Evolutionary conservation across 345 rosid species (phyloP).

Genomic region (Gossypium longicalyx): DNA sequence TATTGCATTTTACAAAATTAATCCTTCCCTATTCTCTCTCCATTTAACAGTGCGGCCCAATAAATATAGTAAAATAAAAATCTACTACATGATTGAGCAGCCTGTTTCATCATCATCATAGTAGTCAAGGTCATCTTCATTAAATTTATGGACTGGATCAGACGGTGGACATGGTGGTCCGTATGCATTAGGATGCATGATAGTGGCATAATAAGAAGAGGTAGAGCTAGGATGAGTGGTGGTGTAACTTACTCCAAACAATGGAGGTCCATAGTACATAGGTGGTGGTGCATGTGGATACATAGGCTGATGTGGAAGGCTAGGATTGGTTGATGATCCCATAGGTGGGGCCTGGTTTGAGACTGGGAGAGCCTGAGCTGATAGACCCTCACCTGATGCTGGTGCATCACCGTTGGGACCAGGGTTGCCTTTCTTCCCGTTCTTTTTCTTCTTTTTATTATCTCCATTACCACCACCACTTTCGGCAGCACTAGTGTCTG

Average conservation of each 20-base stretch:
- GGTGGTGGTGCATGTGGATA: constrained; percentile 16
- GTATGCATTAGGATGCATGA: constrained; percentile 21
- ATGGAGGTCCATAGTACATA: constrained; percentile 30
- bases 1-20: constrained; percentile 12
- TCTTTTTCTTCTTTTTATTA: constrained; percentile 43
- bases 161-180: constrained; percentile 29
- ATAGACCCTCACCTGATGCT: neutral
- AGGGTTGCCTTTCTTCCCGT: constrained; percentile 19
- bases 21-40: neutral
- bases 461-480: constrained; percentile 16
- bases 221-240: constrained; percentile 28
- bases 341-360: constrained; percentile 17
- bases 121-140: constrained; percentile 9
- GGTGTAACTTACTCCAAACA: constrained; percentile 37
- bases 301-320: constrained; percentile 20
- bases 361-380: constrained; percentile 15
- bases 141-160: constrained; percentile 20
- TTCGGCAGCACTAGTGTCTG: neutral
- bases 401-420: constrained; percentile 17
- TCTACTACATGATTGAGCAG: constrained; percentile 39
- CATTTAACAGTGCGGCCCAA: neutral
- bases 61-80: neutral
- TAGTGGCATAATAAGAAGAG: constrained; percentile 28
- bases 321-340: constrained; percentile 18
- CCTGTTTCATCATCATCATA: constrained; percentile 22